Evolutionary conservation across 2,329 filamentous ascomycete genomes (phyloP), one percentile per base, ranked within the genome.

Genomic region (Emmonsiellopsis sp.): DNA sequence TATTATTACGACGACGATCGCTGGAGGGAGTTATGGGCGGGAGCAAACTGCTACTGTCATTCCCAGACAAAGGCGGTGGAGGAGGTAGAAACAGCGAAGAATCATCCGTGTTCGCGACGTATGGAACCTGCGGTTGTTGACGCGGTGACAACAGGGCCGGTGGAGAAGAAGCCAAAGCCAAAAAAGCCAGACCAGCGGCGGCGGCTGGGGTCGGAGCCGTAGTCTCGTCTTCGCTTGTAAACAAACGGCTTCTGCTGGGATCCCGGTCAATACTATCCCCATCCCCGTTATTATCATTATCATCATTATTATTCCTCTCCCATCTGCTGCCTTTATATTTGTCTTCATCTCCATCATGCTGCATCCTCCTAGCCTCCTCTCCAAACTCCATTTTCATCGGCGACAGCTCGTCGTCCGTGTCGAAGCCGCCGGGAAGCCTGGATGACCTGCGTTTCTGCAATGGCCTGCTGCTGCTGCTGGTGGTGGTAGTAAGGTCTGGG

Each of bases 381-480:
- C 11, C 46, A 49, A 49, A 49, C 32, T 49, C 46, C 46, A 49
- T 38, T 30, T 49, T 49, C 46, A 49, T 49, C 34, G 46, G 46
- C 2, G 46, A 49, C 10, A 49, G 46, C 34, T 49, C 46, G 10
- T 49, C 46, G 46, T 49, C 46, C 3, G 46, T 49, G 30, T 49
- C 46, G 38, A 49, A 49, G 10, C 46, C 46, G 8, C 46, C 46
- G 11, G 46, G 46, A 5, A 49, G 34, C n/a, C 46, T 49, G 34
- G 46, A 40, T 16, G 34, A n/a, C 46, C 46, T 38, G 16, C 16
- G 46, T 49, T 13, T 49, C 15, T 49, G 46, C 10, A 26, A 26
- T 26, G 20, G 20, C 3, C 20, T 3, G 20, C 20, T 26, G n/a
- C n/a, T n/a, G 16, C 15, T 26, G 15, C 34, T 16, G 34, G 16